These are phyloP conservation scores for Hypoxylon sp. DNA, from an alignment of 2,329 filamentous ascomycete genomes.

Conservation along the genomic window DNA sequence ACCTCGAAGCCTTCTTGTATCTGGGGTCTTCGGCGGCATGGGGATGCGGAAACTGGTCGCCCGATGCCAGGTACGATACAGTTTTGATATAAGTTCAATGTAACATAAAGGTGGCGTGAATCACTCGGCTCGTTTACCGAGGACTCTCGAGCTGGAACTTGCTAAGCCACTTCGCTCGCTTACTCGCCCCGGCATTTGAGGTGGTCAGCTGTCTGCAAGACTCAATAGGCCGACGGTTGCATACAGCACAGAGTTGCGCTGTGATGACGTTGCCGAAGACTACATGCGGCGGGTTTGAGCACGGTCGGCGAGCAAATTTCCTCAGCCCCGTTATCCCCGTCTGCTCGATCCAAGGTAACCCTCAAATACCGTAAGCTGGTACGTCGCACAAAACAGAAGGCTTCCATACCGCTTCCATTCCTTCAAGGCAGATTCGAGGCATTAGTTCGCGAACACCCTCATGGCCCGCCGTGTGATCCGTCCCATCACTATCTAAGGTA, in stretches of 20 bases:
- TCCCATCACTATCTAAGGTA: background rate
- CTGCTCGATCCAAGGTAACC: background rate
- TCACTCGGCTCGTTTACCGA: slow-evolving; percentile 16
- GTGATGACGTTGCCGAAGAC: slow-evolving; percentile 8
- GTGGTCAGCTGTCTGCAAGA: slow-evolving; percentile 2
- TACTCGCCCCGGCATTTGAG: slow-evolving; percentile 2
- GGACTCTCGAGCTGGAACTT: slow-evolving; percentile 1
- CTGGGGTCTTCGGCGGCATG: background rate
- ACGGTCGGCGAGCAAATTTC: background rate
- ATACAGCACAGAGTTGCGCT: slow-evolving; percentile 12
- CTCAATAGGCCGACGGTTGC: slow-evolving; percentile 15
- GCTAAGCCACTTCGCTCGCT: slow-evolving; percentile 12
- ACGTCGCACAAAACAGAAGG: background rate
- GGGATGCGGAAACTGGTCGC: slow-evolving; percentile 1
- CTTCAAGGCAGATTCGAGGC: background rate
- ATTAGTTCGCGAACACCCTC: background rate
- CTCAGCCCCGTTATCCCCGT: background rate
- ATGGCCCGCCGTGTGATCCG: background rate
- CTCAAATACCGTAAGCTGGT: background rate
- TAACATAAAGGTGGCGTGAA: slow-evolving; percentile 4
- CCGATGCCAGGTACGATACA: slow-evolving; percentile 5
- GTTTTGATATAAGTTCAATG: background rate
- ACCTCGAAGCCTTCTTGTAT: background rate
- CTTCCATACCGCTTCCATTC: slow-evolving; percentile 2
- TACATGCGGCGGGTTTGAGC: slow-evolving; percentile 3